phyloP scores from a whole-genome alignment of 164 flowering plant species.

The Macadamia tetraphylla region DNA sequence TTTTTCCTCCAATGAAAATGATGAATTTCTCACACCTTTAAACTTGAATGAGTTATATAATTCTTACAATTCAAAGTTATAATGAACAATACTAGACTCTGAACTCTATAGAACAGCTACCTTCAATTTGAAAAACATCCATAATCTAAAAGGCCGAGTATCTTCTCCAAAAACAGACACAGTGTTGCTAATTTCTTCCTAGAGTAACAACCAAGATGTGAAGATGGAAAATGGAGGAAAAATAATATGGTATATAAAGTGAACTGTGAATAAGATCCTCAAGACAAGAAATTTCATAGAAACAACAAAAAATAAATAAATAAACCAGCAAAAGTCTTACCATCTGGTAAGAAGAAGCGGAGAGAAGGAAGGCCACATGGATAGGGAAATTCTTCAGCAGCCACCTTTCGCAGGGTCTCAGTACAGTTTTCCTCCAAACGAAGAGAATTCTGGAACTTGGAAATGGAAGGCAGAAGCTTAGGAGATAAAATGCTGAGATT shows the following conservation, averaged over 20 bases:
- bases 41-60: too few species aligned
- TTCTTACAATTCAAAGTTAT: too few species aligned
- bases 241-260: neutral
- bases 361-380: conserved; percentile 64
- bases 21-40: too few species aligned
- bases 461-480: conserved; percentile 32
- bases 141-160: too few species aligned
- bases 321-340: conserved; percentile 19
- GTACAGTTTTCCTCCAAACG: conserved; percentile 30
- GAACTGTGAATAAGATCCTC: neutral
- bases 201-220: too few species aligned
- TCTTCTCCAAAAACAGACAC: too few species aligned
- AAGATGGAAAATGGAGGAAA: neutral
- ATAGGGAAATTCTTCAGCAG: conserved; percentile 28
- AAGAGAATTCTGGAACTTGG: conserved; percentile 26
- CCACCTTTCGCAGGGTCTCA: conserved; percentile 12
- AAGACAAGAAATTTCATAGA: neutral
- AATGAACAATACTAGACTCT: too few species aligned
- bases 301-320: too few species aligned
- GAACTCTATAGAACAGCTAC: too few species aligned
- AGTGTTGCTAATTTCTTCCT: too few species aligned
- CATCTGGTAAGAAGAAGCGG: conserved; percentile 65
- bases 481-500: conserved; percentile 14
- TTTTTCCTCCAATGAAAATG: too few species aligned
- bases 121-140: too few species aligned